These are phyloP conservation scores for Trifolium subterraneum DNA, from an alignment of 306 rosid genomes.

Conservation along the genomic window DNA sequence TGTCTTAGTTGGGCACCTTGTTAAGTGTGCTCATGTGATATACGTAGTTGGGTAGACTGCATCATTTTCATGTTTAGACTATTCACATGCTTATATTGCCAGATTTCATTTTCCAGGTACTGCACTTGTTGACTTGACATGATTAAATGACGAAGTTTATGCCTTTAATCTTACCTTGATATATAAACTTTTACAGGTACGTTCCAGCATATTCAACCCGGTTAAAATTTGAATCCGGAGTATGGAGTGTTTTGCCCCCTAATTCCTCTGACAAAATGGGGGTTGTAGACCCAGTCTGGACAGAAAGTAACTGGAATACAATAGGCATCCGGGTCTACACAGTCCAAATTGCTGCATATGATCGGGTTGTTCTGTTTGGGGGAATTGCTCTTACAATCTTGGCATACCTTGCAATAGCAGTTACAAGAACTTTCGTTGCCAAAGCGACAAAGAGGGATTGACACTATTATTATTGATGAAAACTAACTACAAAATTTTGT, in stretches of 20 bases:
- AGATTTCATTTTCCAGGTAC: constrained; percentile 17
- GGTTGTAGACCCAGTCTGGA: constrained; percentile 80
- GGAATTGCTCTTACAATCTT: constrained; percentile 69
- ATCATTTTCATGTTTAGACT: background rate
- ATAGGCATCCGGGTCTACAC: constrained; percentile 77
- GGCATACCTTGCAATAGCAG: constrained; percentile 67
- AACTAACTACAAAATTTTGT: constrained; percentile 37
- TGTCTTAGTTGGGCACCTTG: background rate
- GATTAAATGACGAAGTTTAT: constrained; percentile 23
- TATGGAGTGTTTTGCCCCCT: constrained; percentile 76
- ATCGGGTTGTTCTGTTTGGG: constrained; percentile 66
- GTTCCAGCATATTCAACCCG: constrained; percentile 95
- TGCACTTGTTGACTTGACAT: constrained; percentile 31
- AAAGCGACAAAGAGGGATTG: constrained; percentile 82
- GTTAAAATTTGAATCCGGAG: constrained; percentile 68
- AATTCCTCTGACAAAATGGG: constrained; percentile 80
- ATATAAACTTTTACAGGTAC: constrained; percentile 59
- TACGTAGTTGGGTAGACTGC: constrained; percentile 20
- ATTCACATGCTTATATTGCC: constrained; percentile 6
- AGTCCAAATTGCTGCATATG: constrained; percentile 63
- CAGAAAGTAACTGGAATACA: constrained; percentile 93
- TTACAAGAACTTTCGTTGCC: constrained; percentile 55
- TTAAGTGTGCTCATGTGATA: constrained; percentile 22
- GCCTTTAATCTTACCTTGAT: constrained; percentile 20
- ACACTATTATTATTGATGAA: constrained; percentile 23